Evolutionary conservation across 1,139 yeast genomes (phyloP).

Genomic region (Saccharomycopsis crataegensis): DNA sequence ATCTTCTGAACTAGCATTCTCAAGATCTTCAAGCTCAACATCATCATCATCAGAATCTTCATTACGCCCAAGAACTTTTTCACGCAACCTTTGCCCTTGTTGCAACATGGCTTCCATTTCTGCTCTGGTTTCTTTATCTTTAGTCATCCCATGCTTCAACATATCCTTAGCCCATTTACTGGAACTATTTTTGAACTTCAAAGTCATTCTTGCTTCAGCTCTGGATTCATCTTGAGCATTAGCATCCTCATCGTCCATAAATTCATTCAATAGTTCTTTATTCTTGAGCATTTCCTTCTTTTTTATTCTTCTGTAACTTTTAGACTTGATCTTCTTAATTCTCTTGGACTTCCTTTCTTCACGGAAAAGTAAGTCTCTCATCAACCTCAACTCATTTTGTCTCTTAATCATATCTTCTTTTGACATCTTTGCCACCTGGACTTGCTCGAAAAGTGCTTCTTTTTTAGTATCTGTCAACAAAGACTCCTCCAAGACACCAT

Average conservation of each 20-base stretch:
- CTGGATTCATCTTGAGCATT: constrained; percentile 67
- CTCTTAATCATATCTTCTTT: constrained; percentile 74
- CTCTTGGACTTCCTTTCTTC: constrained; percentile 89
- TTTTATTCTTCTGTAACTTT: constrained; percentile 76
- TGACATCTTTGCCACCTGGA: constrained; percentile 74
- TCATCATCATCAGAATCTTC: constrained; percentile 44
- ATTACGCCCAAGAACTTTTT: constrained; percentile 64
- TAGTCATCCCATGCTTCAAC: constrained; percentile 85
- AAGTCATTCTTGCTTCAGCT: constrained; percentile 87
- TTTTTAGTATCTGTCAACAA: constrained; percentile 65
- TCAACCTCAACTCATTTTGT: constrained; percentile 74
- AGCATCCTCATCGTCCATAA: constrained; percentile 38
- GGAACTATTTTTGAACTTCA: constrained; percentile 81
- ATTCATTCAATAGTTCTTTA: constrained; percentile 60
- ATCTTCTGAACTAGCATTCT: constrained; percentile 33
- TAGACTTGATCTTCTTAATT: constrained; percentile 89
- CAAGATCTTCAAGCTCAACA: constrained; percentile 47
- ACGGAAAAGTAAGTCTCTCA: constrained; percentile 95
- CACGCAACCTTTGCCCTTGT: constrained; percentile 71
- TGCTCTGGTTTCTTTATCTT: constrained; percentile 73
- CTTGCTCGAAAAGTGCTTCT: constrained; percentile 79
- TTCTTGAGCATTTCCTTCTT: constrained; percentile 77
- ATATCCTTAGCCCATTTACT: constrained; percentile 81
- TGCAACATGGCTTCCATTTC: constrained; percentile 93
- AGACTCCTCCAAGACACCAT: constrained; percentile 54